phyloP scores from a whole-genome alignment of 306 rosid genomes.

The Vigna hirtella region DNA sequence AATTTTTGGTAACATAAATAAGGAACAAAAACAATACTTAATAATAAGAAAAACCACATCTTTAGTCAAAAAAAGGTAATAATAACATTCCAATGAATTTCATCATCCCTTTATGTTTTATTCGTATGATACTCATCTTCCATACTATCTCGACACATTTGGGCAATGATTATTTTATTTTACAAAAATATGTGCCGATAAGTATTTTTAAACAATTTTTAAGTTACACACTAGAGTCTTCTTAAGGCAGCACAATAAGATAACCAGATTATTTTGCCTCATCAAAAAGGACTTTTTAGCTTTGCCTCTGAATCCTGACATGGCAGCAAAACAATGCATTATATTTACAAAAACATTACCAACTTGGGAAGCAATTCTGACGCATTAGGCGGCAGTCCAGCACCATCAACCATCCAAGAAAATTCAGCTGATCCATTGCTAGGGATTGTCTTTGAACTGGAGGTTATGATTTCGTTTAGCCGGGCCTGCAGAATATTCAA shows the following conservation, averaged over 20 bases:
- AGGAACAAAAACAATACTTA: no score
- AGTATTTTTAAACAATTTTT: not conserved
- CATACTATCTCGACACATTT: not conserved
- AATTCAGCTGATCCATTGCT: slow-evolving; percentile 57
- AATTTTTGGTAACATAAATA: no score
- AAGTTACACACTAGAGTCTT: slow-evolving; percentile 16
- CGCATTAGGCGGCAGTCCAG: slow-evolving; percentile 84
- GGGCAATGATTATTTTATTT: not conserved
- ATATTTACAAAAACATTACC: slow-evolving; percentile 58
- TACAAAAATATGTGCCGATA: not conserved
- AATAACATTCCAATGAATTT: not conserved
- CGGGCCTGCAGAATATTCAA: slow-evolving; percentile 68
- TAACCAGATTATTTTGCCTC: slow-evolving; percentile 1
- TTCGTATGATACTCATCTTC: not conserved
- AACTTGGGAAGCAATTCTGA: slow-evolving; percentile 79
- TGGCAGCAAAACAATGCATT: slow-evolving; percentile 10
- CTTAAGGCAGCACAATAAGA: slow-evolving; percentile 14
- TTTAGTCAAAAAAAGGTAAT: not conserved
- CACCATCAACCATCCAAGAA: slow-evolving; percentile 96
- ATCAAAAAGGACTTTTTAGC: slow-evolving; percentile 3
- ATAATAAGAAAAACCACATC: not conserved
- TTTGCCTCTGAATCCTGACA: slow-evolving; percentile 19
- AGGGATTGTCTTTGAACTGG: slow-evolving; percentile 54
- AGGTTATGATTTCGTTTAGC: slow-evolving; percentile 83
- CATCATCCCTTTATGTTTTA: not conserved